Conservation (phyloP, 2,329 filamentous ascomycete species). For the Acrocalymma vagum region DNA sequence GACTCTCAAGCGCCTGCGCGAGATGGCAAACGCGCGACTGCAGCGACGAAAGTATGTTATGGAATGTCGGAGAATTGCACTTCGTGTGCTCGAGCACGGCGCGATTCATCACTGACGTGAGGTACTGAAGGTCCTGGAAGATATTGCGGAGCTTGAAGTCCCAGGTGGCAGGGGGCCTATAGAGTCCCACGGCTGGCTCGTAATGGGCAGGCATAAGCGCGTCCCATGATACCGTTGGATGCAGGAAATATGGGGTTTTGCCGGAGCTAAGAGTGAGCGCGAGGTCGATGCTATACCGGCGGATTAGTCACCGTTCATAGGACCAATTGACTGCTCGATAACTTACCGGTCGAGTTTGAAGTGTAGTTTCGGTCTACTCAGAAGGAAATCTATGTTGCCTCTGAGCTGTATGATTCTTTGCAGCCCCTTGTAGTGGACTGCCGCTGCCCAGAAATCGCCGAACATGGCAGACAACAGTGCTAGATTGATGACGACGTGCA, state of each 20-base stretch:
- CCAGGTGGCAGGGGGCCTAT: constrained; percentile 8
- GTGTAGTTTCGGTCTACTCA: constrained; percentile 14
- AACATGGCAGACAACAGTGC: constrained; percentile 17
- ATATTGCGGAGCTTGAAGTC: constrained; percentile 13
- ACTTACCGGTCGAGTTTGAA: constrained; percentile 27
- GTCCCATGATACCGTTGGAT: constrained; percentile 10
- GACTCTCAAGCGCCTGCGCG: background rate
- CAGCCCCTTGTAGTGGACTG: constrained; percentile 19
- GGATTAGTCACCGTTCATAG: no score
- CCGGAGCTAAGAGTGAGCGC: constrained; percentile 20
- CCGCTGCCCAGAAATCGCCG: constrained; percentile 17
- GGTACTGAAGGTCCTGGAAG: constrained; percentile 18
- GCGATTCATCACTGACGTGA: constrained; percentile 12
- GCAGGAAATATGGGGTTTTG: constrained; percentile 15
- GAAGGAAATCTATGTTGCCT: constrained; percentile 12
- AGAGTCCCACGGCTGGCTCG: background rate
- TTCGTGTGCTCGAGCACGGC: constrained; percentile 6
- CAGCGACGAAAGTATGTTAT: constrained; percentile 14
- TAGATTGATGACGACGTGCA: constrained; percentile 22
- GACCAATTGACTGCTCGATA: no score
- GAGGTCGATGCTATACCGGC: constrained; percentile 19
- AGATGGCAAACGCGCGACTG: constrained; percentile 22
- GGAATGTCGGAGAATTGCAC: constrained; percentile 12
- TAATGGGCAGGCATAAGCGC: background rate
- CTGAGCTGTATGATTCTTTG: constrained; percentile 19